phyloP scores from a whole-genome alignment of 129 eudicot genomes.

The Saussurea involucrata region DNA sequence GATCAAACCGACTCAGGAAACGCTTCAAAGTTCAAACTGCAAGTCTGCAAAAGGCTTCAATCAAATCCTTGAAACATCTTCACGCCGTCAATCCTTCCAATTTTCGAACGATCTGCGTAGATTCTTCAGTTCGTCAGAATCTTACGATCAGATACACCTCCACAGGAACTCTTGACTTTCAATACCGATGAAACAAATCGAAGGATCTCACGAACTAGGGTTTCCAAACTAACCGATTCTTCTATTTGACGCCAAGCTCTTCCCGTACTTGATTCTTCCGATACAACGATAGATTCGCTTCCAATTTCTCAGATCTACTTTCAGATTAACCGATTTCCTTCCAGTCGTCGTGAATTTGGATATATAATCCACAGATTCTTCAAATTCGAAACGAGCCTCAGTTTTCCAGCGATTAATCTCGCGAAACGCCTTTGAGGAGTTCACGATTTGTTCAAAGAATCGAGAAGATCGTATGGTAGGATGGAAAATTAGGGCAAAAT shows the following conservation, averaged over 20 bases:
- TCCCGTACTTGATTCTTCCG: slow-evolving; percentile 32
- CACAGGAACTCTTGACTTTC: not conserved
- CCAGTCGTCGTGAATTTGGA: slow-evolving; percentile 13
- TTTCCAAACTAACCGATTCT: slow-evolving; percentile 6
- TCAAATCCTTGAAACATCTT: slow-evolving; percentile 26
- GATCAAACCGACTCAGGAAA: slow-evolving; percentile 47
- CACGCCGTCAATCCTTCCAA: slow-evolving; percentile 7
- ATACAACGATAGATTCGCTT: not conserved
- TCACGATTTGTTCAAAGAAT: slow-evolving; percentile 3
- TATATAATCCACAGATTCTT: slow-evolving; percentile 1
- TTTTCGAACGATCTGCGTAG: slow-evolving; percentile 14
- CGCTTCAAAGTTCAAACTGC: slow-evolving; percentile 28
- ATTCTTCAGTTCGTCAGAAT: slow-evolving; percentile 4
- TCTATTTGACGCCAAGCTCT: slow-evolving; percentile 24
- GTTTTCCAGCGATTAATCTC: not conserved
- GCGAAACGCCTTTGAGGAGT: slow-evolving; percentile 3
- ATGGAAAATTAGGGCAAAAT: slow-evolving; percentile 28
- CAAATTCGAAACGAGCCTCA: slow-evolving; percentile 6
- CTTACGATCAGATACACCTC: slow-evolving; percentile 5
- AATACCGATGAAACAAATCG: not conserved
- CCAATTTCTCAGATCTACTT: slow-evolving; percentile 22
- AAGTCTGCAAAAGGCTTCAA: slow-evolving; percentile 27
- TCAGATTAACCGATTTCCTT: not conserved
- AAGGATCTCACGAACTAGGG: slow-evolving; percentile 12
- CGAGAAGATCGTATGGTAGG: not conserved